These are phyloP conservation scores for Kodamaea sp. DNA, from an alignment of 1,139 yeast species.

Conservation along the genomic window DNA sequence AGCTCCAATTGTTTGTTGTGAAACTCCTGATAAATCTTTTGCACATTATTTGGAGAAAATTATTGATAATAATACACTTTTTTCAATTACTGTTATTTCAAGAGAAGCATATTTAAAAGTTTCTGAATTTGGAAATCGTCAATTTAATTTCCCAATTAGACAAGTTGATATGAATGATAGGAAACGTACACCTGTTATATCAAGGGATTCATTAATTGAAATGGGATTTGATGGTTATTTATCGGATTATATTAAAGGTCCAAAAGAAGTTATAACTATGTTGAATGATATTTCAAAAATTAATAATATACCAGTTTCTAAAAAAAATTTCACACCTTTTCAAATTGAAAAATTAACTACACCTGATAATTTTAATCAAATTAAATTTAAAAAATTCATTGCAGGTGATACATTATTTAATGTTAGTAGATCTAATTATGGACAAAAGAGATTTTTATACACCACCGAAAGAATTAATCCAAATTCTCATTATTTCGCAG, in stretches of 20 bases:
- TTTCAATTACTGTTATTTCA: slow-evolving; percentile 44
- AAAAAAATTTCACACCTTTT: slow-evolving; percentile 34
- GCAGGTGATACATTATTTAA: slow-evolving; percentile 55
- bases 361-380: slow-evolving; percentile 33
- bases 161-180: slow-evolving; percentile 13
- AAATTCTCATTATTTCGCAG: slow-evolving; percentile 36
- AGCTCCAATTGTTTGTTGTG: slow-evolving; percentile 73
- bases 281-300: slow-evolving; percentile 58
- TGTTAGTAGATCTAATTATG: slow-evolving; percentile 56
- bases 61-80: slow-evolving; percentile 50
- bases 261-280: slow-evolving; percentile 70
- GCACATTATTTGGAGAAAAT: slow-evolving; percentile 59
- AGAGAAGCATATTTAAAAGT: slow-evolving; percentile 43
- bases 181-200: no score
- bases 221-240: slow-evolving; percentile 80
- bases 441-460: slow-evolving; percentile 48
- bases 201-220: slow-evolving; percentile 28
- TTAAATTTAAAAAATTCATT: slow-evolving; percentile 53
- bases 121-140: slow-evolving; percentile 25
- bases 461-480: slow-evolving; percentile 31
- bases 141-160: slow-evolving; percentile 38
- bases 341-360: slow-evolving; percentile 38
- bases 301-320: slow-evolving; percentile 62
- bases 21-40: slow-evolving; percentile 45
- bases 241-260: slow-evolving; percentile 71